Evolutionary conservation across 306 rosid species (phyloP).

Genomic region (Rosa lucieae): DNA sequence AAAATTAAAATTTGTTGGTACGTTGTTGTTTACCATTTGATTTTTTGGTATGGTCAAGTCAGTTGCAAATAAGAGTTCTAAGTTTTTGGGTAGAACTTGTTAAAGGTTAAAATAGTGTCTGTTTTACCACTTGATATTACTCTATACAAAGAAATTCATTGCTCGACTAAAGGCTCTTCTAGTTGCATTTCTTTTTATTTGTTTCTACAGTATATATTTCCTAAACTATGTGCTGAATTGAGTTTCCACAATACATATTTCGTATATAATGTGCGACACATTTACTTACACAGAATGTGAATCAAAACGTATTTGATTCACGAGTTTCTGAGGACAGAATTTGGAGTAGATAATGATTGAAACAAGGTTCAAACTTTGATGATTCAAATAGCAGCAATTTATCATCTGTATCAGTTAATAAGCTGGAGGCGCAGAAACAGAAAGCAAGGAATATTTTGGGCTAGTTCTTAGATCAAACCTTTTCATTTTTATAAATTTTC

Average conservation of each 20-base stretch:
- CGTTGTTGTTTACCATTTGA: background rate
- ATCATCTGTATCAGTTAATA: background rate
- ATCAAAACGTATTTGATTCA: background rate
- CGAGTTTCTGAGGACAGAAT: background rate
- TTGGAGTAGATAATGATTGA: background rate
- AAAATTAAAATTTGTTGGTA: background rate
- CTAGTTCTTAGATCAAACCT: background rate
- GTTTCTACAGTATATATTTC: background rate
- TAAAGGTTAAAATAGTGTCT: background rate
- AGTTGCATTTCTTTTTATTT: background rate
- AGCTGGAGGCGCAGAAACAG: background rate
- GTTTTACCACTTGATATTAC: background rate
- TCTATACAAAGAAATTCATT: background rate
- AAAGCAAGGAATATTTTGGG: background rate
- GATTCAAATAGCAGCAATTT: background rate
- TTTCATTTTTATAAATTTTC: conserved; percentile 10
- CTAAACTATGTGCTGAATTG: background rate
- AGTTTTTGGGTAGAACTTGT: conserved; percentile 5
- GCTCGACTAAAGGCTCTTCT: background rate
- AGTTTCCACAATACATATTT: background rate
- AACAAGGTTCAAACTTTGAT: background rate
- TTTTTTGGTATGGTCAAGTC: background rate
- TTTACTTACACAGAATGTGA: background rate
- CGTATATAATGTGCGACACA: background rate
- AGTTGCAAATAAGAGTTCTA: conserved; percentile 19